phyloP scores from a whole-genome alignment of 371 early-diverging fungal species.

The Smittium mucronatum region DNA sequence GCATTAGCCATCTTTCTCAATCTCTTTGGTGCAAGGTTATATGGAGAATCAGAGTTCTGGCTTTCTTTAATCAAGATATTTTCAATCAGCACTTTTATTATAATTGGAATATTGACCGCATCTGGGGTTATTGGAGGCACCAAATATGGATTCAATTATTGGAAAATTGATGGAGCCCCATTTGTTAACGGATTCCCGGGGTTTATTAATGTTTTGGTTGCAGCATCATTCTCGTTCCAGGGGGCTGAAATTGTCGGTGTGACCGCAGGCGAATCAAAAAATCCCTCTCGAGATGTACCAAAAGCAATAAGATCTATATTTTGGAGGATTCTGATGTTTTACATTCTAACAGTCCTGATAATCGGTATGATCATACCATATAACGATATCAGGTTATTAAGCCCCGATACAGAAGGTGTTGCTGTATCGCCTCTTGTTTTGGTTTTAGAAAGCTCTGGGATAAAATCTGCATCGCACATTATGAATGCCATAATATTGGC shows the following conservation, averaged over 20 bases:
- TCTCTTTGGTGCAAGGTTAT: conserved; percentile 50
- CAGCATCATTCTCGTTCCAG: conserved; percentile 77
- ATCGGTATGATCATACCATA: conserved; percentile 57
- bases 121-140: conserved; percentile 45
- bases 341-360: conserved; percentile 50
- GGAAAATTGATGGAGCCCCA: conserved; percentile 62
- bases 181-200: conserved; percentile 52
- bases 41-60: conserved; percentile 65
- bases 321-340: conserved; percentile 63
- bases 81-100: conserved; percentile 50
- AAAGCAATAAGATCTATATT: conserved; percentile 55
- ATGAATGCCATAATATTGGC: conserved; percentile 57
- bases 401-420: conserved; percentile 28
- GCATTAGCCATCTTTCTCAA: conserved; percentile 46
- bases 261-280: conserved; percentile 57
- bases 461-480: conserved; percentile 45
- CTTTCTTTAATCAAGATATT: conserved; percentile 51
- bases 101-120: conserved; percentile 57
- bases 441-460: conserved; percentile 52
- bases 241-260: conserved; percentile 69
- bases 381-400: conserved; percentile 38
- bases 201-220: conserved; percentile 53
- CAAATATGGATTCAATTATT: conserved; percentile 53
- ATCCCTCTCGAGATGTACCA: conserved; percentile 58
- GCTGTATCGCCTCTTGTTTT: conserved; percentile 57